phyloP scores from a whole-genome alignment of 192 early-diverging fungal genomes.

The Linnemannia elongata region DNA sequence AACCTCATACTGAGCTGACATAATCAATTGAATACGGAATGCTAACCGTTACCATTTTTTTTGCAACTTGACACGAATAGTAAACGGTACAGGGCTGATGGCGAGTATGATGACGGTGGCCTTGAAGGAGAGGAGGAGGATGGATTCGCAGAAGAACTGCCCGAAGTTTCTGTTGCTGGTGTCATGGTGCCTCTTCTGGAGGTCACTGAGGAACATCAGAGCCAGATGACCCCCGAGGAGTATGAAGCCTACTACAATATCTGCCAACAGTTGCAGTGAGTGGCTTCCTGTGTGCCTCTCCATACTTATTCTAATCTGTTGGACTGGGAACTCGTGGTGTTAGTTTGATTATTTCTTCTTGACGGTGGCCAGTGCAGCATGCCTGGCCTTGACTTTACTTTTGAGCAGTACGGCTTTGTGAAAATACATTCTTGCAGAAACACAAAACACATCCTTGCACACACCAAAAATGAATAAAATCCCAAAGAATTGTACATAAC shows the following conservation, averaged over 20 bases:
- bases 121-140: constrained; percentile 46
- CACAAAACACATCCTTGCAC: no score
- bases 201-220: constrained; percentile 67
- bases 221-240: constrained; percentile 68
- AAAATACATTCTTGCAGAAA: background rate
- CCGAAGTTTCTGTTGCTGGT: constrained; percentile 50
- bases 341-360: background rate
- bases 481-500: no score
- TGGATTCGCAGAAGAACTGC: constrained; percentile 28
- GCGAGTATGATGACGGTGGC: constrained; percentile 22
- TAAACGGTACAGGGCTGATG: constrained; percentile 37
- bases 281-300: background rate
- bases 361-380: background rate
- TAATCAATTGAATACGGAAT: background rate
- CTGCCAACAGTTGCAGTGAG: constrained; percentile 27
- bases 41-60: background rate
- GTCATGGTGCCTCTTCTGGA: constrained; percentile 63
- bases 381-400: background rate
- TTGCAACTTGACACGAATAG: constrained; percentile 8
- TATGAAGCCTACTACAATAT: constrained; percentile 60
- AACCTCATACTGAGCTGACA: background rate
- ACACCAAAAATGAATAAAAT: no score
- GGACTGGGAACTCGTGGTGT: background rate
- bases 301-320: background rate
- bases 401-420: background rate